phyloP scores from a whole-genome alignment of 192 early-diverging fungal genomes.

The Pilaira anomala region DNA sequence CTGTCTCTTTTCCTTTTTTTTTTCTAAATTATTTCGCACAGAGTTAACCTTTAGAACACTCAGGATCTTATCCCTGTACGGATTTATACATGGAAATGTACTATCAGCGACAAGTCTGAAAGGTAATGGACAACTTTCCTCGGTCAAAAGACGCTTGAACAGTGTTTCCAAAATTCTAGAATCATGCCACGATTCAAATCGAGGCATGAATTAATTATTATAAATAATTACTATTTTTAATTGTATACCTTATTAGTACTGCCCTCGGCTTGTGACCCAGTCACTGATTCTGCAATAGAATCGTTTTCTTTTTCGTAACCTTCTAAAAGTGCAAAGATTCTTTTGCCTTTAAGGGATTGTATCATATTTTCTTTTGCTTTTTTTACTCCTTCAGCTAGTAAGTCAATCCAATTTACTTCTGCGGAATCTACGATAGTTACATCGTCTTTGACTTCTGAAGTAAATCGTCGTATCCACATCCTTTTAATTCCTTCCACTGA shows the following conservation, averaged over 20 bases:
- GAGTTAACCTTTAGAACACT: too few relatives aligned
- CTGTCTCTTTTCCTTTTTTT: conserved; percentile 13
- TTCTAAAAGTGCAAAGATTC: conserved; percentile 15
- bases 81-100: too few relatives aligned
- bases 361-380: conserved; percentile 14
- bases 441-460: conserved; percentile 11
- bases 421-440: conserved; percentile 7
- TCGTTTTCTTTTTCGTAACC: conserved; percentile 12
- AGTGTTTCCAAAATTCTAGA: too few relatives aligned
- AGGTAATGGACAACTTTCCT: too few relatives aligned
- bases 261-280: conserved; percentile 6
- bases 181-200: too few relatives aligned
- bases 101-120: too few relatives aligned
- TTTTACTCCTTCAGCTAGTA: conserved; percentile 13
- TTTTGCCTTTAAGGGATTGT: conserved; percentile 13
- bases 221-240: conserved; percentile 5
- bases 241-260: conserved; percentile 10
- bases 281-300: conserved; percentile 12
- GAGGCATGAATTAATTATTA: conserved; percentile 15
- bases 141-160: too few relatives aligned
- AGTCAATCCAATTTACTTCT: conserved; percentile 15
- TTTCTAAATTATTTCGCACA: not conserved
- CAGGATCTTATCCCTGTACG: too few relatives aligned
- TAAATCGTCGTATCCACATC: conserved; percentile 14
- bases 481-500: conserved; percentile 6